These are phyloP conservation scores for Pueraria montana DNA, from an alignment of 306 rosid species.

Conservation along the genomic window DNA sequence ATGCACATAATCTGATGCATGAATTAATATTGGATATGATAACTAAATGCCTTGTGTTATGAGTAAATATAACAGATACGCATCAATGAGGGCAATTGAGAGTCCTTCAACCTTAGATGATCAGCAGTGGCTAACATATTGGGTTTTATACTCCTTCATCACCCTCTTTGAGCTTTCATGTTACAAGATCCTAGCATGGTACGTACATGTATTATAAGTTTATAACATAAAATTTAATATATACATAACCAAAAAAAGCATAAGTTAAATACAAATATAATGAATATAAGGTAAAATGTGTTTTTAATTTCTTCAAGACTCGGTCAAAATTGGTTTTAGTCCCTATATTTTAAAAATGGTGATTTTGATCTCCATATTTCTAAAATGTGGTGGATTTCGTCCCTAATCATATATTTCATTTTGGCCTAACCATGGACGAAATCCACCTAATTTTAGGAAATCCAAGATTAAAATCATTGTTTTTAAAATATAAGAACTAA, in stretches of 20 bases:
- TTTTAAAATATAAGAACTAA: not conserved
- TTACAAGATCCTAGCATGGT: constrained; percentile 72
- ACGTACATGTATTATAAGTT: constrained; percentile 31
- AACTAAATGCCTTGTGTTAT: constrained; percentile 13
- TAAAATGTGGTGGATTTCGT: too few species aligned
- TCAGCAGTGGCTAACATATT: constrained; percentile 88
- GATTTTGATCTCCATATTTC: too few species aligned
- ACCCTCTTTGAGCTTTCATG: constrained; percentile 76
- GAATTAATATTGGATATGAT: constrained; percentile 6
- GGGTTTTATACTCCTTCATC: constrained; percentile 78
- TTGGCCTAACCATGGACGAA: too few species aligned
- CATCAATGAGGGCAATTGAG: constrained; percentile 84
- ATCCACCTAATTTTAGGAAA: not conserved
- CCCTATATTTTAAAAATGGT: not conserved
- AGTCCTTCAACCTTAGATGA: constrained; percentile 78
- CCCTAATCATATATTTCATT: too few species aligned
- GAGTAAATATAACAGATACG: constrained; percentile 58
- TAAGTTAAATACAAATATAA: not conserved
- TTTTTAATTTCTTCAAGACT: not conserved
- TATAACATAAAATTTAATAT: not conserved
- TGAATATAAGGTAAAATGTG: not conserved
- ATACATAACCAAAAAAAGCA: not conserved
- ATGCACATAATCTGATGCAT: constrained; percentile 20
- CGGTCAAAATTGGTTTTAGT: not conserved
- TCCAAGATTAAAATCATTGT: not conserved